Evolutionary conservation across 257 asterid genomes (phyloP).

Genomic region (Solanum okadae): DNA sequence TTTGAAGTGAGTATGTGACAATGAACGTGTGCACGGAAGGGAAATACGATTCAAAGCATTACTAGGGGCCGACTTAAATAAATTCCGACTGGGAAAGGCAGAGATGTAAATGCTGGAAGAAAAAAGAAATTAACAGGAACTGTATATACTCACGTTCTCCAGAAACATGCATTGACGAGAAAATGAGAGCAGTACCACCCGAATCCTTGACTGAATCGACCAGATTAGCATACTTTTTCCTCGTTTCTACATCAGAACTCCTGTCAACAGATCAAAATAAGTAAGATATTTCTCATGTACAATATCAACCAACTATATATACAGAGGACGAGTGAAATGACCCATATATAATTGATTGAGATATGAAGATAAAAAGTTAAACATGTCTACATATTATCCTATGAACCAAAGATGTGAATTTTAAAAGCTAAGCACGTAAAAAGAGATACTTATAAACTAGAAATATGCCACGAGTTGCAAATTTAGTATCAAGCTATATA

Average conservation of each 20-base stretch:
- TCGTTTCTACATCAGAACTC: constrained; percentile 65
- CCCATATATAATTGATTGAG: neutral
- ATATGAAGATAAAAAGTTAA: neutral
- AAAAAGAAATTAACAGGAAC: neutral
- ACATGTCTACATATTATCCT: neutral
- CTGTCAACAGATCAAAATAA: constrained; percentile 21
- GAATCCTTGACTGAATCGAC: constrained; percentile 77
- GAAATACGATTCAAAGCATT: neutral
- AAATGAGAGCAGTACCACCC: constrained; percentile 73
- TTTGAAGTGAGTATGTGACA: neutral
- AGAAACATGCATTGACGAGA: constrained; percentile 95
- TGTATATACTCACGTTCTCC: constrained; percentile 81
- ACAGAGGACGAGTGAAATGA: neutral
- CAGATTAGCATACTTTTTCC: constrained; percentile 62
- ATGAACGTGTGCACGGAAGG: neutral
- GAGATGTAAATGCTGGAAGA: neutral
- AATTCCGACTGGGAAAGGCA: neutral
- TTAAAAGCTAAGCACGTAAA: neutral
- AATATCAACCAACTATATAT: neutral
- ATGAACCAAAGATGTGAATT: neutral
- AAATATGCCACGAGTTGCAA: neutral
- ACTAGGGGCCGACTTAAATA: neutral
- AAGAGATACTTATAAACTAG: neutral
- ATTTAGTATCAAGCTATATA: neutral
- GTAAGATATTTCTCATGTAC: neutral